Evolutionary conservation across 768 basidiomycete genomes (phyloP), one percentile per base, ranked within the genome.

Genomic region (Macrolepiota albuminosa): DNA sequence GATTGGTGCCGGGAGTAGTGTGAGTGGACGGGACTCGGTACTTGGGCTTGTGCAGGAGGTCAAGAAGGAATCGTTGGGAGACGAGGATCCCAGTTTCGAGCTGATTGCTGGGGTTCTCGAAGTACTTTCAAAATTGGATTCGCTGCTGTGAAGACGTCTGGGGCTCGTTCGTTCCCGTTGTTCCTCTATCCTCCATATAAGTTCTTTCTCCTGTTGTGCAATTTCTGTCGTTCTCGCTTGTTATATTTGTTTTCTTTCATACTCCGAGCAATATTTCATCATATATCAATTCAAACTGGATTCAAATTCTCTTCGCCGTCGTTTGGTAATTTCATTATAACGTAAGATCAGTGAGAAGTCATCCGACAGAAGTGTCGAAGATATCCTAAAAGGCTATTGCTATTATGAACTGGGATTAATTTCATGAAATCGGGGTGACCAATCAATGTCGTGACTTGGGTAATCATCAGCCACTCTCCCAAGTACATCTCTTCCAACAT

Each of bases 61-160:
- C 47, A 84, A 83, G 71, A 85, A 84, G 69, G 91, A 93, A 78
- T 78, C 85, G 71, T 72, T 74, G 37, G 74, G 74, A 13, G 86
- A 89, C 43, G 92, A 90, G 68, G 96, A 98, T 71, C 72, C 89
- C 48, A 87, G 86, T 49, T 91, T 97, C 65, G 97, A 99, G 78
- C 80, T 98, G 55, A 78, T 98, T 10, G 92, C 93, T 6, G 94
- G 93, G 0, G 95, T 98, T 39, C 73, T 98, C 61, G 94, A 97
- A 76, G 95, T 98, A 48, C 83, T 97, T 63, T 89, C 89, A 54
- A 90, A 94, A 72, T 83, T 98, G 74, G 95, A 98, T 75, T 94
- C 91, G 61, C 71, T 94, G 68, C 77, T 93, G 56, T 90, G 71
- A 81, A 50, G 37, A 26, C 5, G 31, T 14, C 16, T 24, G 31